These are phyloP conservation scores for Trichothecium roseum DNA, from an alignment of 2,329 filamentous ascomycete genomes.

Conservation along the genomic window DNA sequence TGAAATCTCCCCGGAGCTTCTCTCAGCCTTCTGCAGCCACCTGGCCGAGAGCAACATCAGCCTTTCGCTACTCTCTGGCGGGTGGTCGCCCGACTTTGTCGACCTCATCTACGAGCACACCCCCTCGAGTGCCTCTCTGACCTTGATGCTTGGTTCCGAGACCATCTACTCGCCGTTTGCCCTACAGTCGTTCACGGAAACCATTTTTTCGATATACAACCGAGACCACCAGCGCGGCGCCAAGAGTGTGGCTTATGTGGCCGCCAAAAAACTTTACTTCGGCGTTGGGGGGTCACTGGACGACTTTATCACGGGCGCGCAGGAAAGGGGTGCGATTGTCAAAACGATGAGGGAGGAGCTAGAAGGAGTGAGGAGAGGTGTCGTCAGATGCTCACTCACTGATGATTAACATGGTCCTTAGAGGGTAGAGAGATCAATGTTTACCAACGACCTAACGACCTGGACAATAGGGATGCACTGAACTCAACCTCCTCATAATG, in stretches of 20 bases:
- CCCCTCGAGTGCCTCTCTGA: conserved; percentile 11
- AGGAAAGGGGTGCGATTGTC: conserved; percentile 36
- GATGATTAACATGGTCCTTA: background rate
- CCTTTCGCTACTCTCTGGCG: conserved; percentile 62
- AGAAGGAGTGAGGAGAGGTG: conserved; percentile 50
- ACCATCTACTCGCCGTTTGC: conserved; percentile 75
- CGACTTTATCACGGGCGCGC: conserved; percentile 52
- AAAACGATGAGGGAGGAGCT: conserved; percentile 45
- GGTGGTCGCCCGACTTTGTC: conserved; percentile 59
- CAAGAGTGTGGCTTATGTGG: conserved; percentile 49
- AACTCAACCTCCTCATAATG: no score
- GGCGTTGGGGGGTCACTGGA: conserved; percentile 75
- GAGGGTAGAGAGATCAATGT: no score
- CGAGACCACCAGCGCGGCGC: conserved; percentile 21
- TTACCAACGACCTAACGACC: no score
- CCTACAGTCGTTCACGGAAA: conserved; percentile 57
- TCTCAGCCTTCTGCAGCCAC: conserved; percentile 45
- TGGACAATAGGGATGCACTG: no score
- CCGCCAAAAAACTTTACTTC: conserved; percentile 74
- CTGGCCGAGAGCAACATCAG: conserved; percentile 40
- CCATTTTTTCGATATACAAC: conserved; percentile 48
- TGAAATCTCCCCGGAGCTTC: conserved; percentile 48
- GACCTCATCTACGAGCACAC: conserved; percentile 37
- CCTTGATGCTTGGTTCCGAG: conserved; percentile 61
- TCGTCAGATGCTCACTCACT: conserved; percentile 39